phyloP scores from a whole-genome alignment of 768 basidiomycete genomes.

The Mycena kentingensis region DNA sequence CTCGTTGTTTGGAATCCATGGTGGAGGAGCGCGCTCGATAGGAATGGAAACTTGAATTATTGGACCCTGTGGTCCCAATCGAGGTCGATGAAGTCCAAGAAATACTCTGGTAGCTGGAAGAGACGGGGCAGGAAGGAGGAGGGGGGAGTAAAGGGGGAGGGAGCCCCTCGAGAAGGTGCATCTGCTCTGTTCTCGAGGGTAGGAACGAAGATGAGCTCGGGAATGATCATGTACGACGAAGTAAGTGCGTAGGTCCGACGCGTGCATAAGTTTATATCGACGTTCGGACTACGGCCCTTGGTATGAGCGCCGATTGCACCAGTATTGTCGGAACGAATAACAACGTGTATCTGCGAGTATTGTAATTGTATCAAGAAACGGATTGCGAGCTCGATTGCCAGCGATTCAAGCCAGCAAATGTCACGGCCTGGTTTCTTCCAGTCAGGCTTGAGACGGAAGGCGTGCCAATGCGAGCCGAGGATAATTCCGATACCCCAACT shows the following conservation, averaged over 20 bases:
- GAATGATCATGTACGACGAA: neutral
- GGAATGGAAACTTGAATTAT: no score
- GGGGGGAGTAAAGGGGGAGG: no score
- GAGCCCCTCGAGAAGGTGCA: neutral
- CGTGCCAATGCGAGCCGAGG: conserved; percentile 30
- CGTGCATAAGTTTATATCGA: neutral
- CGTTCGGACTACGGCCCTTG: neutral
- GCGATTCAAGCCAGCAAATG: conserved; percentile 29
- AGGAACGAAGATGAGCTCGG: neutral
- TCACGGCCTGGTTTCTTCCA: conserved; percentile 20
- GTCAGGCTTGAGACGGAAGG: conserved; percentile 20
- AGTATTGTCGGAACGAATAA: conserved; percentile 2
- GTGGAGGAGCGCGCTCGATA: no score
- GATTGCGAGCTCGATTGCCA: conserved; percentile 24
- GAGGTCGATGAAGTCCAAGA: no score
- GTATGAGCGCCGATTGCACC: neutral
- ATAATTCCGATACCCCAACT: conserved; percentile 42
- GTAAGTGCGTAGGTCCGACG: neutral
- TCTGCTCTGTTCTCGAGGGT: neutral
- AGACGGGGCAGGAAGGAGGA: no score
- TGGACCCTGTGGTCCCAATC: no score
- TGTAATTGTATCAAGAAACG: neutral
- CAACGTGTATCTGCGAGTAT: neutral
- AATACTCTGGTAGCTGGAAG: no score
- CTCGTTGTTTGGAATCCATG: no score